A percentile compares a stretch with the other conserved stretches of the same genome.
These are phyloP conservation scores for Macrocystidia cucumis DNA, from an alignment of 1,284 basidiomycete genomes.

Conservation along the genomic window DNA sequence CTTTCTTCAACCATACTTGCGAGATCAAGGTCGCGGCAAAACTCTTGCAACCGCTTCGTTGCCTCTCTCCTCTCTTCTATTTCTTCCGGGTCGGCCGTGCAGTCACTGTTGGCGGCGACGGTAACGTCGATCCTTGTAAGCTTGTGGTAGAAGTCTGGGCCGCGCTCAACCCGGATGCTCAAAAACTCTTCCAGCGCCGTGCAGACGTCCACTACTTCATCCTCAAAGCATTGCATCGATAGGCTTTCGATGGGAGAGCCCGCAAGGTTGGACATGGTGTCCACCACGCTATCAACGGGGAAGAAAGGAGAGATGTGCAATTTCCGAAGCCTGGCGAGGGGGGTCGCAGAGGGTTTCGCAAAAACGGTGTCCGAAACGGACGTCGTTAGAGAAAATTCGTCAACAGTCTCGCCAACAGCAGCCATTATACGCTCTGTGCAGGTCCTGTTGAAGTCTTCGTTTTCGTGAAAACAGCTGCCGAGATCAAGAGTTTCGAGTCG, in stretches of 20 bases:
- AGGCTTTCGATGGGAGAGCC: constrained; percentile 54
- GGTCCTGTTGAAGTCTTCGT: constrained; percentile 41
- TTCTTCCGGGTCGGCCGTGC: constrained; percentile 17
- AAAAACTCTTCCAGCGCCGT: constrained; percentile 49
- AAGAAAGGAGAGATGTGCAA: constrained; percentile 55
- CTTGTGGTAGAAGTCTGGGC: constrained; percentile 34
- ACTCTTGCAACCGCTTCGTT: constrained; percentile 30
- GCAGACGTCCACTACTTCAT: constrained; percentile 52
- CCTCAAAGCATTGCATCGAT: constrained; percentile 50
- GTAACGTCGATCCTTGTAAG: constrained; percentile 32
- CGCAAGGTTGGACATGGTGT: constrained; percentile 50
- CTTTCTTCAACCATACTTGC: constrained; percentile 23
- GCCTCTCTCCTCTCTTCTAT: constrained; percentile 25
- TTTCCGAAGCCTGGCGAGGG: constrained; percentile 42
- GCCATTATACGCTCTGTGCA: constrained; percentile 54
- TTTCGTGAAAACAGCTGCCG: constrained; percentile 47
- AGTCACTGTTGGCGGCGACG: constrained; percentile 23
- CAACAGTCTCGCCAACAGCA: constrained; percentile 44
- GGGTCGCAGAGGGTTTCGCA: constrained; percentile 37
- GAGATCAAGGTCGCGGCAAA: constrained; percentile 31
- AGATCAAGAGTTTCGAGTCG: constrained; percentile 52
- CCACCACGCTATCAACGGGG: constrained; percentile 50
- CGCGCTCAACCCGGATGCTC: constrained; percentile 38
- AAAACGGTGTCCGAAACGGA: constrained; percentile 36
- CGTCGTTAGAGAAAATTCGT: constrained; percentile 46